Conservation (phyloP, 2,329 filamentous ascomycete genomes). For the Tolypocladium cylindrosporum region DNA sequence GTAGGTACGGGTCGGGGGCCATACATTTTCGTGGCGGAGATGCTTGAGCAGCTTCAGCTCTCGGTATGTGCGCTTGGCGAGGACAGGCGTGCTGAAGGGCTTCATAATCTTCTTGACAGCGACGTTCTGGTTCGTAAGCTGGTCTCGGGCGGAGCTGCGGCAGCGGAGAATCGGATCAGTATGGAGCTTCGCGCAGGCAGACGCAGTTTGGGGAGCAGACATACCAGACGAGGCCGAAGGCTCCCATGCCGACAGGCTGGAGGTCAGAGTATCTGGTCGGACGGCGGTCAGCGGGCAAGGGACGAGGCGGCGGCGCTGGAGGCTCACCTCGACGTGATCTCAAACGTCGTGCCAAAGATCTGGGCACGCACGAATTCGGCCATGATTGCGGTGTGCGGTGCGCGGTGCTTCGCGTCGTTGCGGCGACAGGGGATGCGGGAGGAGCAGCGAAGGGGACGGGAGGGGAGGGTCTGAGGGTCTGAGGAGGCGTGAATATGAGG, state of each 20-base stretch:
- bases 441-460: neutral
- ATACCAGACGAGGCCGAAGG: conserved; percentile 96
- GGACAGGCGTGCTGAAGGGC: conserved; percentile 96
- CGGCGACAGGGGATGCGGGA: neutral
- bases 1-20: conserved; percentile 9
- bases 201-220: conserved; percentile 13
- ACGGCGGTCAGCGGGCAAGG: neutral
- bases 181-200: neutral
- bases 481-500: neutral
- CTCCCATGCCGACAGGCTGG: conserved; percentile 97
- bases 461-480: neutral
- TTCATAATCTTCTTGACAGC: conserved; percentile 99
- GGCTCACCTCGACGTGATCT: conserved; percentile 90
- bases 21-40: conserved; percentile 88
- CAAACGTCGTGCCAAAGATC: conserved; percentile 98
- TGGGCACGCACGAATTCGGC: conserved; percentile 98
- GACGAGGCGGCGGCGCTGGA: neutral
- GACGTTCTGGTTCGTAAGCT: conserved; percentile 93
- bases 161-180: neutral
- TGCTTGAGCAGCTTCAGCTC: conserved; percentile 97
- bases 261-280: conserved; percentile 82
- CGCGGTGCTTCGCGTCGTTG: neutral
- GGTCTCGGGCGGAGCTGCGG: conserved; percentile 84
- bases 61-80: conserved; percentile 95
- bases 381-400: conserved; percentile 51